Percentiles rank a stretch among this genome's conserved stretches.
These are phyloP conservation scores for Zostera marina DNA, from an alignment of 116 monocot genomes.

Conservation along the genomic window DNA sequence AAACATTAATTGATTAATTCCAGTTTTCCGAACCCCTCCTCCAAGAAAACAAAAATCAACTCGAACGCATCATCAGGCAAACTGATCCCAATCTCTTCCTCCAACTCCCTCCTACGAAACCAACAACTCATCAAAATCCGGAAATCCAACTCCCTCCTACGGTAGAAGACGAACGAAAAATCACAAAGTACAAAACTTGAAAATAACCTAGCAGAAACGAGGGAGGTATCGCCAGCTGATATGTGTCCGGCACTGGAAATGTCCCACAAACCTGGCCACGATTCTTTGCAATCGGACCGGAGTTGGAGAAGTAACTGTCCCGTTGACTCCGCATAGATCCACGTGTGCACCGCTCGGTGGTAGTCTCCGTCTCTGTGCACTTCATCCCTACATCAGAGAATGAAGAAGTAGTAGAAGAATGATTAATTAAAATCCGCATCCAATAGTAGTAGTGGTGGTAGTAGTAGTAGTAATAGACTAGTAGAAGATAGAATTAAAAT, in stretches of 20 bases:
- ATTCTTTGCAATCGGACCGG: constrained; percentile 91
- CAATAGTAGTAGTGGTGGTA: too few species aligned
- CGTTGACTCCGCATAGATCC: constrained; percentile 92
- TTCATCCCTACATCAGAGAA: constrained; percentile 19
- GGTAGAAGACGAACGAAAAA: not conserved
- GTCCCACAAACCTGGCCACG: constrained; percentile 91
- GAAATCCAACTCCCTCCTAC: not conserved
- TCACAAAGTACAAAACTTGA: not conserved
- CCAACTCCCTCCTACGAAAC: constrained; percentile 61
- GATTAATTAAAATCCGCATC: too few species aligned
- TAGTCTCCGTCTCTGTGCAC: constrained; percentile 87
- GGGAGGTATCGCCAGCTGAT: constrained; percentile 77
- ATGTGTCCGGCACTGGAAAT: constrained; percentile 96
- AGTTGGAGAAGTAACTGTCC: constrained; percentile 79
- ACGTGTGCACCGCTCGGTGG: constrained; percentile 86
- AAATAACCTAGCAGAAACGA: constrained; percentile 53
- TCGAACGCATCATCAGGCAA: constrained; percentile 91
- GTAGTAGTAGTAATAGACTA: too few species aligned
- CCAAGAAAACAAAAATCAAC: constrained; percentile 73
- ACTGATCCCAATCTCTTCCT: constrained; percentile 81
- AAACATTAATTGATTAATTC: not conserved
- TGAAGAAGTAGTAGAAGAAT: too few species aligned
- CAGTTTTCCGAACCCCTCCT: constrained; percentile 45
- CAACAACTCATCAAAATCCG: not conserved
- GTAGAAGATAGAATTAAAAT: not conserved